Percentiles rank a stretch among this genome's conserved stretches.
phyloP scores from a whole-genome alignment of 441 rosid species.

The Adansonia grandidieri region DNA sequence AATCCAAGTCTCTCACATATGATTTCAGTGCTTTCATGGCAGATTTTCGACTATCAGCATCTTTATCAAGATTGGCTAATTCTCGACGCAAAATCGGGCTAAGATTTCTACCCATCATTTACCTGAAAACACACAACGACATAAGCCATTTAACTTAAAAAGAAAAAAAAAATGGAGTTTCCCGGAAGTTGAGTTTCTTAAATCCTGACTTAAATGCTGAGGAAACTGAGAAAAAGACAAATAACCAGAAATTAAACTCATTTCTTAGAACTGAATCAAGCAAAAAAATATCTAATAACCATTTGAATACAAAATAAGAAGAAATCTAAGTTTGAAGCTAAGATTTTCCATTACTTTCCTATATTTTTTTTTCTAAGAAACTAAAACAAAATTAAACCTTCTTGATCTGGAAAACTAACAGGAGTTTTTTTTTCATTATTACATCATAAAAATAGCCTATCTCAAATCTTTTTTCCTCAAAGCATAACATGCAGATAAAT shows the following conservation, averaged over 20 bases:
- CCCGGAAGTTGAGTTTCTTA: not conserved
- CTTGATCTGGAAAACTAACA: conserved; percentile 12
- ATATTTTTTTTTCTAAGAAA: conserved; percentile 1
- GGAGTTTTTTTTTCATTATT: not conserved
- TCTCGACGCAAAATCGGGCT: conserved; percentile 74
- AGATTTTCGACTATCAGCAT: conserved; percentile 81
- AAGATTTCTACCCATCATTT: conserved; percentile 70
- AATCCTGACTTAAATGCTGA: conserved; percentile 11
- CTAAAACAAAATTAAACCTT: conserved; percentile 13
- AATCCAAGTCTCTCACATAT: conserved; percentile 85
- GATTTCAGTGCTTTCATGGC: conserved; percentile 94
- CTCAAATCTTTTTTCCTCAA: not conserved
- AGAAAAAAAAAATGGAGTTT: not conserved
- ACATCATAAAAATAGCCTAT: not conserved
- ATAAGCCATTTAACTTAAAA: not conserved
- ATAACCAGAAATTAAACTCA: conserved; percentile 1
- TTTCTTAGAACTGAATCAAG: conserved; percentile 4
- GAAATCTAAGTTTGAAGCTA: not conserved
- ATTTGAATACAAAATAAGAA: conserved; percentile 2
- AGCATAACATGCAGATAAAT: not conserved
- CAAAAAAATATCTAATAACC: not conserved
- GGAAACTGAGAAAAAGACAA: conserved; percentile 1
- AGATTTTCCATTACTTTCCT: not conserved
- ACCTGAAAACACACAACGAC: conserved; percentile 42
- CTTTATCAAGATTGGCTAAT: conserved; percentile 88